phyloP scores from a whole-genome alignment of 1,139 yeast species.

The Pichia sp. region DNA sequence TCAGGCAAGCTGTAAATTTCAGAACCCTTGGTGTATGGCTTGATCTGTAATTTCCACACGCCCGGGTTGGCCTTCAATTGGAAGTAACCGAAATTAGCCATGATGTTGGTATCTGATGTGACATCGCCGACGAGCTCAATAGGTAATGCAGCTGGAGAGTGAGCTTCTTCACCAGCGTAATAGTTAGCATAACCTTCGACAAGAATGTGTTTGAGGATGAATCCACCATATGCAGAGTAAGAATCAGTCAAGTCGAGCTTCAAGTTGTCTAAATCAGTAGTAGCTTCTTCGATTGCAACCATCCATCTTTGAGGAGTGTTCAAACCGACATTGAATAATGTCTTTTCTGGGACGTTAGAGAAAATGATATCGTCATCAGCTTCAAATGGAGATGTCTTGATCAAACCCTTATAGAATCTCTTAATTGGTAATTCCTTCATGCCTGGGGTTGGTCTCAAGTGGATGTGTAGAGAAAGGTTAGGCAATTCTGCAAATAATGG shows the following conservation, averaged over 20 bases:
- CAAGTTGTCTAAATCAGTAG: slow-evolving; percentile 63
- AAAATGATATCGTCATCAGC: slow-evolving; percentile 32
- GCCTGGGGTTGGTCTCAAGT: slow-evolving; percentile 56
- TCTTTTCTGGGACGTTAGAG: slow-evolving; percentile 45
- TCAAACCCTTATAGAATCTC: slow-evolving; percentile 57
- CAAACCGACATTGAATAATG: slow-evolving; percentile 54
- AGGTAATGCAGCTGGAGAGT: slow-evolving; percentile 52
- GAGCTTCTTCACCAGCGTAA: slow-evolving; percentile 24
- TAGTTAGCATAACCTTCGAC: slow-evolving; percentile 74
- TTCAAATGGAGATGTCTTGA: slow-evolving; percentile 36
- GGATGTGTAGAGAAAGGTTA: slow-evolving; percentile 51
- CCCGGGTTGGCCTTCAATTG: slow-evolving; percentile 76
- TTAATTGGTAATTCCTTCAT: slow-evolving; percentile 45
- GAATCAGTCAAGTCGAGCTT: slow-evolving; percentile 36
- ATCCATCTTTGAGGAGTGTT: slow-evolving; percentile 72
- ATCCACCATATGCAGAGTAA: slow-evolving; percentile 38
- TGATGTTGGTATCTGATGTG: slow-evolving; percentile 57
- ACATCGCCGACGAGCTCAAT: slow-evolving; percentile 35
- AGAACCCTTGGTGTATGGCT: slow-evolving; percentile 39
- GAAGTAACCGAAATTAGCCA: slow-evolving; percentile 75
- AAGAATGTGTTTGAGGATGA: slow-evolving; percentile 49
- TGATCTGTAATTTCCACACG: slow-evolving; percentile 49
- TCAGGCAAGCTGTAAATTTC: slow-evolving; percentile 45
- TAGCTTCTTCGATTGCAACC: slow-evolving; percentile 46
- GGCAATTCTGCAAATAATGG: slow-evolving; percentile 34